These are phyloP conservation scores for Apophysomyces sp. DNA, from an alignment of 371 early-diverging fungal species.

Conservation along the genomic window DNA sequence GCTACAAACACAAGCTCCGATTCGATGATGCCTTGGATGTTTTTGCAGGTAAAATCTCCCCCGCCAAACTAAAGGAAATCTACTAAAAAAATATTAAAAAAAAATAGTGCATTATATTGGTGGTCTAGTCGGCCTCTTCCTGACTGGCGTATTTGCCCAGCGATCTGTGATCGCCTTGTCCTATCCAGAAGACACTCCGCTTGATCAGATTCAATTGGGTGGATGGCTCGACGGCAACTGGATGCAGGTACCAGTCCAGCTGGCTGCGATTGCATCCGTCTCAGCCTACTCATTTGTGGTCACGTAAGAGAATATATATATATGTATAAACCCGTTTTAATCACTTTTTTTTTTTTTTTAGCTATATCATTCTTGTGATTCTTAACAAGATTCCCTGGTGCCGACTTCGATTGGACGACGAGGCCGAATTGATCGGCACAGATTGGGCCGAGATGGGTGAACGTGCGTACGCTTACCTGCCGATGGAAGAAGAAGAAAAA, in stretches of 20 bases:
- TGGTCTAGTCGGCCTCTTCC: constrained; percentile 66
- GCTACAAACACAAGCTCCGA: constrained; percentile 61
- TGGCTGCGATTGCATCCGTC: constrained; percentile 55
- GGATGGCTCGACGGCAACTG: constrained; percentile 73
- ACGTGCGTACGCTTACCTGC: constrained; percentile 60
- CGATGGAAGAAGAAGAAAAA: constrained; percentile 31
- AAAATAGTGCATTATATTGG: constrained; percentile 64
- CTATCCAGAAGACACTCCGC: constrained; percentile 57
- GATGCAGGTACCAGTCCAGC: constrained; percentile 62
- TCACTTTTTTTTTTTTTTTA: neutral
- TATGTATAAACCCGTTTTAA: too few species aligned
- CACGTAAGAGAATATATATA: constrained; percentile 40
- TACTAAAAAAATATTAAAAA: neutral
- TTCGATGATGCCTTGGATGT: constrained; percentile 81
- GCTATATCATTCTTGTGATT: constrained; percentile 50
- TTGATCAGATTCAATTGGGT: constrained; percentile 44
- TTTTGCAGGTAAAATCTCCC: constrained; percentile 34
- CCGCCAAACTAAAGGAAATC: neutral
- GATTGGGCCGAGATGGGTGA: constrained; percentile 72
- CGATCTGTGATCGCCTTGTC: constrained; percentile 57
- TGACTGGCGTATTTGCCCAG: constrained; percentile 76
- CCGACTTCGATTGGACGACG: constrained; percentile 55
- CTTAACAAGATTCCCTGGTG: constrained; percentile 53
- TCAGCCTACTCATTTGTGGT: constrained; percentile 65
- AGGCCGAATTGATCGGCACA: constrained; percentile 59